These are phyloP conservation scores for Arabidopsis arenosa DNA, from an alignment of 345 rosid genomes.

Conservation along the genomic window DNA sequence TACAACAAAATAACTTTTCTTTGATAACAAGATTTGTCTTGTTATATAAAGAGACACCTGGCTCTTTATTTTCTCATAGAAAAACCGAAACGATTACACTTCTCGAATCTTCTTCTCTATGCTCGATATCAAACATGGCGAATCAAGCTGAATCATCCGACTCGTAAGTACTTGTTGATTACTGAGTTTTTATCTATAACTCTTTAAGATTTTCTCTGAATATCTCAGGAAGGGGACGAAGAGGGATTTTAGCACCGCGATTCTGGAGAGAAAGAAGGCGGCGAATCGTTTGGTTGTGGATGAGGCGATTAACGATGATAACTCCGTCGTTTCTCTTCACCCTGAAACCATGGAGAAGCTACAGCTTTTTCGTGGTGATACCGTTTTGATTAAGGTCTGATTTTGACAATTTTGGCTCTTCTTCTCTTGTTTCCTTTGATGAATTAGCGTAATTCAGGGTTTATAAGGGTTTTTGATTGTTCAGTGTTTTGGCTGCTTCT, in stretches of 20 bases:
- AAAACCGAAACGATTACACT: conserved; percentile 10
- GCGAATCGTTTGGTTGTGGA: conserved; percentile 71
- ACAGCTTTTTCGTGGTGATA: conserved; percentile 78
- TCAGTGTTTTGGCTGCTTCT: background rate
- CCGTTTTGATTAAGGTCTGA: conserved; percentile 68
- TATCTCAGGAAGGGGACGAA: conserved; percentile 56
- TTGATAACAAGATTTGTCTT: conserved; percentile 27
- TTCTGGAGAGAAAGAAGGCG: conserved; percentile 72
- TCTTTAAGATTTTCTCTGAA: background rate
- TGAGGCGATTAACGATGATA: conserved; percentile 74
- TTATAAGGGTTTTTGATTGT: background rate
- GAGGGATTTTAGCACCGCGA: conserved; percentile 76
- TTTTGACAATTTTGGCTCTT: background rate
- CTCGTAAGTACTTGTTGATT: conserved; percentile 51
- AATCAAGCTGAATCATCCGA: conserved; percentile 58
- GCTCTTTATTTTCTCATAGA: background rate
- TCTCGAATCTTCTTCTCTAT: conserved; percentile 26
- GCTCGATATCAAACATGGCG: conserved; percentile 41
- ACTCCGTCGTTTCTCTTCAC: conserved; percentile 69
- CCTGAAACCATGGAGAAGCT: conserved; percentile 82
- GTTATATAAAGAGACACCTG: conserved; percentile 29
- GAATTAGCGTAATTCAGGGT: background rate
- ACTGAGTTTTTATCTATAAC: background rate
- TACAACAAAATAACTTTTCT: conserved; percentile 5
- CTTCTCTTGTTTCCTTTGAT: background rate